Conservation (phyloP, 2,329 filamentous ascomycete genomes). For the Amauroascus verrucosus region DNA sequence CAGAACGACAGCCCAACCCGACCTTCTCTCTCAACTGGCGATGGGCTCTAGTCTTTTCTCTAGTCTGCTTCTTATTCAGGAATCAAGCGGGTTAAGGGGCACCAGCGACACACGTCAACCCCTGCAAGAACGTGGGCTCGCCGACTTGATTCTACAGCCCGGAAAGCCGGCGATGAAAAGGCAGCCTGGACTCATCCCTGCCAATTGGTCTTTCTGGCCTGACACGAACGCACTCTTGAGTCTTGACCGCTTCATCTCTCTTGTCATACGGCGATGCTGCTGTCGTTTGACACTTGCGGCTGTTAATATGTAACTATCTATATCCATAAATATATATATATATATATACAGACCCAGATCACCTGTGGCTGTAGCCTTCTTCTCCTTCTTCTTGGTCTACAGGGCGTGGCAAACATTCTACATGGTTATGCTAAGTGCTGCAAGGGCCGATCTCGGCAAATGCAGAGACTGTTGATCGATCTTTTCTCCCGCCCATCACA, state of each 20-base stretch:
- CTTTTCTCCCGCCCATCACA: not conserved
- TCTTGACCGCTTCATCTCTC: no score
- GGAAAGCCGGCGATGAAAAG: not conserved
- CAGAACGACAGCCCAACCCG: not conserved
- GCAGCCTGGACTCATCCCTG: constrained; percentile 1
- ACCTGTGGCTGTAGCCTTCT: no score
- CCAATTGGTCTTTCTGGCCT: not conserved
- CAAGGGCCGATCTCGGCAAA: not conserved
- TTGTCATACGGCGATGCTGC: no score
- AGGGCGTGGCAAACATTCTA: no score
- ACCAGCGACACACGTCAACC: not conserved
- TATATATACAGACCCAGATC: no score
- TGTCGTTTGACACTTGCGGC: no score
- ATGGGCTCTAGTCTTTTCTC: not conserved
- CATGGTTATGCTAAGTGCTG: no score
- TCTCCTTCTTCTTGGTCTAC: no score
- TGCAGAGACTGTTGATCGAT: not conserved
- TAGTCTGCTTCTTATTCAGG: not conserved
- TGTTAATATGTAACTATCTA: no score
- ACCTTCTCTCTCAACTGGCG: not conserved
- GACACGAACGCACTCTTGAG: no score
- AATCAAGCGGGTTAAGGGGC: not conserved
- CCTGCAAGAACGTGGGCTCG: constrained; percentile 7
- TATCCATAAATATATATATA: no score
- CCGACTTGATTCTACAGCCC: not conserved